Base-by-base conservation (phyloP, 75 land plant species). In the Sequoia sempervirens region DNA sequence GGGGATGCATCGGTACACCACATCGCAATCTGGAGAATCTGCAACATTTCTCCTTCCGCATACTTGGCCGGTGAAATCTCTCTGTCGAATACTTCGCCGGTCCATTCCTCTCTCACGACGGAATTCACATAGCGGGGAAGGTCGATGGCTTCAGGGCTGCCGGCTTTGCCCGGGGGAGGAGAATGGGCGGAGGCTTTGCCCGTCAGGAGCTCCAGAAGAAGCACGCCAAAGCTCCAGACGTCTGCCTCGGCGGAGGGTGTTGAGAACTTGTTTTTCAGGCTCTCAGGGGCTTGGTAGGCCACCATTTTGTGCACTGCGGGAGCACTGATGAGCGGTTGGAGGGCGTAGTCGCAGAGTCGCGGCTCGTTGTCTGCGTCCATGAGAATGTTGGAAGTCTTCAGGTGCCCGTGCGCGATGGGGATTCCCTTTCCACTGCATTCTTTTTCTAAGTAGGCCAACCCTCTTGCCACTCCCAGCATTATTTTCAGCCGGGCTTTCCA, bases 261-360 rank as follows among this genome's bases (percentile, higher is more conserved):
- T 86, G 85, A 86, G 13, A 41, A 53, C 75, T 85, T 89, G 40
- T 81, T 82, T 9, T 70, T 32, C 0, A 70, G 73, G 82, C 69
- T 86, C 88, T 96, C 96, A 0, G 96, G 96, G 40, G 98, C 92
- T 82, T 95, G 89, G 92, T 89, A 94, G 2, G 93, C 94, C 50
- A 88, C 88, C 91, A 92, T 85, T 88, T 85, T 20, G 15, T 84
- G 83, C 8, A 82, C 82, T 7, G 91, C 90, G 17, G 82, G 84
- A 5, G 85, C 80, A 84, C 83, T 83, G 34, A 87, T 78, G 2
- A 89, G 50, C 4, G 92, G 90, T 20, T 34, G 76, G 13, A 94
- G 82, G 18, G 85, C 93, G 53, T 89, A 93, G 40, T 94, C 96
- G 4, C 85, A 50, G 0, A 94, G 82, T 66, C 87, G 80, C 2